Percentiles rank a stretch among this genome's conserved stretches.
phyloP scores from a whole-genome alignment of 768 basidiomycete species.

The Coprinellus aureogranulatus region DNA sequence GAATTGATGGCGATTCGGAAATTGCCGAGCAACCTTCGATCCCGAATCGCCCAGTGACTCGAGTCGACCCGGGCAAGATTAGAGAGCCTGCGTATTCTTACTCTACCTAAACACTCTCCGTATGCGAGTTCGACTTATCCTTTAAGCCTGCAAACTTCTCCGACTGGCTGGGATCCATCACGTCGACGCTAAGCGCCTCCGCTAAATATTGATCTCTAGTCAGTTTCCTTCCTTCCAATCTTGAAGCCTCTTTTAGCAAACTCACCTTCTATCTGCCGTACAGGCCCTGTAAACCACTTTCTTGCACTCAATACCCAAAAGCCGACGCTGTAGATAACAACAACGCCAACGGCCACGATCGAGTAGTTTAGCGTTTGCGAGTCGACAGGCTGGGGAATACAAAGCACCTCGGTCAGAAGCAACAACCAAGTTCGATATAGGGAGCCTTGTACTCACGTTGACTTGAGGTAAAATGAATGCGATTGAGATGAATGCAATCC shows the following conservation, averaged over 20 bases:
- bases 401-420: no score
- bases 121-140: no score
- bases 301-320: conserved; percentile 72
- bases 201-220: conserved; percentile 33
- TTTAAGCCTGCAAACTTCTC: conserved; percentile 13
- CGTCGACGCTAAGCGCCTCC: conserved; percentile 49
- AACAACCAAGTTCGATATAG: no score
- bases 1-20: no score
- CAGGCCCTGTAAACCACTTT: conserved; percentile 70
- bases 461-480: conserved; percentile 70
- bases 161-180: conserved; percentile 34
- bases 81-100: no score
- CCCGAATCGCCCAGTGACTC: no score
- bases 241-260: no score
- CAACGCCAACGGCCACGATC: conserved; percentile 73
- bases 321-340: conserved; percentile 59
- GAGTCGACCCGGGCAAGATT: no score
- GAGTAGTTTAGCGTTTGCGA: conserved; percentile 75
- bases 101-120: no score
- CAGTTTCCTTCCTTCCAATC: no score
- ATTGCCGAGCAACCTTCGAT: no score
- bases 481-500: conserved; percentile 73
- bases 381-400: conserved; percentile 50
- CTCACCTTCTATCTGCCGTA: conserved; percentile 62
- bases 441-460: conserved; percentile 40